Evolutionary conservation across 2,329 filamentous ascomycete genomes (phyloP), one percentile per base, ranked within the genome.

Genomic region (Claviceps citrina): DNA sequence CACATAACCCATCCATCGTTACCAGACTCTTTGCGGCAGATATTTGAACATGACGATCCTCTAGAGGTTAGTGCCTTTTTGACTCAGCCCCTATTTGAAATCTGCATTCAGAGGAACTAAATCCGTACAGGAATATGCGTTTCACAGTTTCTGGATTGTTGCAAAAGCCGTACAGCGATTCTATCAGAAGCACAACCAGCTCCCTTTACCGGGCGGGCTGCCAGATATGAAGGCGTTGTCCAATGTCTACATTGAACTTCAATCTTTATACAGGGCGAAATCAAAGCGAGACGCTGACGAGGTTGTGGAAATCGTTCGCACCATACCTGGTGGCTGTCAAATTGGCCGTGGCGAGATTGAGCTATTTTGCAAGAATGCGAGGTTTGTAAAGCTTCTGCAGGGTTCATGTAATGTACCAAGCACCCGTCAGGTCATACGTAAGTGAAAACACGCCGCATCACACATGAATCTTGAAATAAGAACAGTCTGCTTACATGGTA

Each of bases 181-280:
- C 58, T 79, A 89, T 57, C 59, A 71, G 8, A 75, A 75, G 40
- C 76, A 95, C 54, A 64, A 70, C 7, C 70, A 79, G 22, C 69
- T 98, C 5, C 91, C 91, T 13, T 67, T 98, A 0, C 81, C 87
- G 0, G 93, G 91, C 10, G 78, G 81, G 3, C 67, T 98, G 2
- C 91, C 93, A 2, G 91, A 98, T 58, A 98, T 98, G 91, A 98
- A 98, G 65, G 86, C 91, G 3, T 76, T 89, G 54, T 94, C 87
- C 3, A 76, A 71, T 41, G 81, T 93, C 46, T 98, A 98, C 63
- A 81, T 98, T 48, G 70, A 78, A 51, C 70, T 98, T 10, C 91
- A 96, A 57, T 89, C 83, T 51, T 76, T 96, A 44, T 98, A 96
- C 73, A 95, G 93, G 61, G 62, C 68, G 18, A 93, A 94, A 59